Base-by-base conservation (phyloP, 331 rosid genomes). In the Ulmus americana region DNA sequence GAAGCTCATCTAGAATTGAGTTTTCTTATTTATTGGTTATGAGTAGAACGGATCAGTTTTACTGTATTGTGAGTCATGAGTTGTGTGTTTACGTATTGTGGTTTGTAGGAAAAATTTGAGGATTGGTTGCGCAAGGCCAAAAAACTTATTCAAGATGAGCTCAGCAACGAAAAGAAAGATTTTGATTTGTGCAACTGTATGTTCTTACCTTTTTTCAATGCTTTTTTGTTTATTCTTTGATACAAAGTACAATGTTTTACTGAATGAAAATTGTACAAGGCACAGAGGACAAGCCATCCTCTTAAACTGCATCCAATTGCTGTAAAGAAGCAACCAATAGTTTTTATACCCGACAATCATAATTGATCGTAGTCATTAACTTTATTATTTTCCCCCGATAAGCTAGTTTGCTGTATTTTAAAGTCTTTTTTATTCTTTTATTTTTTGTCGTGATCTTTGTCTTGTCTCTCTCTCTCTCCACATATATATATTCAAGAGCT, bases 81-180 rank as follows among this genome's bases (percentile, higher is more conserved):
- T 72, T 66, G 16, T 43, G 42, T 65, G 14, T 15, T 63, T 56
- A 63, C 13, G 70, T 80, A 43, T 61, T 65, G 14, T 72, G 67
- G 50, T 69, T 78, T 63, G 20, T 69, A 92, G 98, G 98, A 87
- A 80, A 92, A 92, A 81, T 48, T 92, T 52, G 98, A 87, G 67
- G 97, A 85, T 28, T 92, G 98, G 98, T 77, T 92, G 78, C 77
- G 70, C 55, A 83, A 63, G 77, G 83, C 78, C 16, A 86, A 74
- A 78, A 74, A 9, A 60, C 74, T 82, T 80, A 68, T 92, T 66
- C 72, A 80, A 76, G 95, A 92, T 11, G 88, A 85, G 81, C 79
- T 89, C 15, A 60, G 54, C 13, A 72, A 81, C 15, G 43, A 79
- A 63, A 77, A 48, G 71, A 83, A 70, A 59, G 65, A 45, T 15